Evolutionary conservation across 805 yeast genomes (phyloP).

Genomic region (Pachysolen tannophilus): DNA sequence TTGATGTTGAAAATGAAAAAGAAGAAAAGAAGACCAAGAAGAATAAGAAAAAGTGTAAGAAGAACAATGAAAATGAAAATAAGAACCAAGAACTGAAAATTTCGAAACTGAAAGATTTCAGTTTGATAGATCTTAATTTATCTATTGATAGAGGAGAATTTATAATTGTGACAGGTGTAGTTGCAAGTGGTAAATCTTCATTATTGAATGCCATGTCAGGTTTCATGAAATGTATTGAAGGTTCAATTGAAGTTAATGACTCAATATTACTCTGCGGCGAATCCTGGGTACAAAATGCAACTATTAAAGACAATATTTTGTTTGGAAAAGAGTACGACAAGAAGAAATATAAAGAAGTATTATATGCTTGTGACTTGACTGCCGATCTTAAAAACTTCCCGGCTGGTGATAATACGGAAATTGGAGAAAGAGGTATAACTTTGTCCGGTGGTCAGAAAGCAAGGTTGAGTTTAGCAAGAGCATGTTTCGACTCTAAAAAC

Average conservation of each 20-base stretch:
- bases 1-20: constrained; percentile 12
- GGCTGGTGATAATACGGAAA: constrained; percentile 71
- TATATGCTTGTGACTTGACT: constrained; percentile 58
- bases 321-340: constrained; percentile 56
- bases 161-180: constrained; percentile 58
- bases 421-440: constrained; percentile 82
- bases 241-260: constrained; percentile 48
- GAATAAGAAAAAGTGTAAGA: neutral
- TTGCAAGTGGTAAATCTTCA: constrained; percentile 79
- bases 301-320: constrained; percentile 64
- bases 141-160: constrained; percentile 48
- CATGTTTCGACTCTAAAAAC: constrained; percentile 64
- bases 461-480: constrained; percentile 69
- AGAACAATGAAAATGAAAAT: neutral
- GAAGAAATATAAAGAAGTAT: constrained; percentile 40
- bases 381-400: constrained; percentile 62
- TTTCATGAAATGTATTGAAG: constrained; percentile 47
- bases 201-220: constrained; percentile 65
- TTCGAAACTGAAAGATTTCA: constrained; percentile 17
- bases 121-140: constrained; percentile 40
- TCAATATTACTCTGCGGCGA: constrained; percentile 32
- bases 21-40: neutral
- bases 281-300: constrained; percentile 85
- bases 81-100: neutral
- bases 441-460: constrained; percentile 88